phyloP scores from a whole-genome alignment of 805 yeast species.

The Yarrowia phangngaensis region DNA sequence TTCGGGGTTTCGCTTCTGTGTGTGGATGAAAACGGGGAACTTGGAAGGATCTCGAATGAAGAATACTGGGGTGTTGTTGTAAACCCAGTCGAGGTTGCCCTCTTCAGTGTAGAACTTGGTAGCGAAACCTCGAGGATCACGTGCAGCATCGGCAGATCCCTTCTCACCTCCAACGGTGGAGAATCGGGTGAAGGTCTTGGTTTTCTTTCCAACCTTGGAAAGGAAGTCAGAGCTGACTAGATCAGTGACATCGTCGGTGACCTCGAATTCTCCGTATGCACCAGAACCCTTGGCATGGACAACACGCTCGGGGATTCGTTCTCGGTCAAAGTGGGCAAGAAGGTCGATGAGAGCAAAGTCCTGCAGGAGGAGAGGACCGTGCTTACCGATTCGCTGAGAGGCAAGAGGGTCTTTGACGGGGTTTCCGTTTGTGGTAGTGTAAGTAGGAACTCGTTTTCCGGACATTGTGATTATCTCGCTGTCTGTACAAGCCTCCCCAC shows the following conservation, averaged over 20 bases:
- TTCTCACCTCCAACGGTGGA: conserved; percentile 68
- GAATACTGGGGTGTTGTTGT: conserved; percentile 67
- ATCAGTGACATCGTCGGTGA: conserved; percentile 55
- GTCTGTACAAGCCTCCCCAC: conserved; percentile 18
- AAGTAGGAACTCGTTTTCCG: conserved; percentile 33
- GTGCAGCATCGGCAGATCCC: conserved; percentile 61
- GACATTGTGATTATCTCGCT: conserved; percentile 25
- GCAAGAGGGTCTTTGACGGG: conserved; percentile 55
- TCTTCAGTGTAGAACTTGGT: conserved; percentile 63
- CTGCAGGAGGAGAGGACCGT: conserved; percentile 57
- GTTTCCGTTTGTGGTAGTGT: conserved; percentile 54
- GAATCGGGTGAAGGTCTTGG: conserved; percentile 57
- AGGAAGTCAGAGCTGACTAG: conserved; percentile 52
- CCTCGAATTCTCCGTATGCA: conserved; percentile 56
- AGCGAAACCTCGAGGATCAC: conserved; percentile 70
- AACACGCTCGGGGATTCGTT: conserved; percentile 63
- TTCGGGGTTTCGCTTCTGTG: conserved; percentile 66
- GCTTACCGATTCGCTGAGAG: conserved; percentile 50
- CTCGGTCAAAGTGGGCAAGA: conserved; percentile 59
- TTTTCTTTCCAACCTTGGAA: conserved; percentile 71
- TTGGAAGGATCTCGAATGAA: conserved; percentile 61
- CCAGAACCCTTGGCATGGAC: conserved; percentile 68
- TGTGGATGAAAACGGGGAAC: conserved; percentile 63
- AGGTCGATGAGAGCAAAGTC: conserved; percentile 56
- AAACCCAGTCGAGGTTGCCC: conserved; percentile 69